Base-by-base conservation (phyloP, 345 rosid genomes). In the Bruguiera sexangula region DNA sequence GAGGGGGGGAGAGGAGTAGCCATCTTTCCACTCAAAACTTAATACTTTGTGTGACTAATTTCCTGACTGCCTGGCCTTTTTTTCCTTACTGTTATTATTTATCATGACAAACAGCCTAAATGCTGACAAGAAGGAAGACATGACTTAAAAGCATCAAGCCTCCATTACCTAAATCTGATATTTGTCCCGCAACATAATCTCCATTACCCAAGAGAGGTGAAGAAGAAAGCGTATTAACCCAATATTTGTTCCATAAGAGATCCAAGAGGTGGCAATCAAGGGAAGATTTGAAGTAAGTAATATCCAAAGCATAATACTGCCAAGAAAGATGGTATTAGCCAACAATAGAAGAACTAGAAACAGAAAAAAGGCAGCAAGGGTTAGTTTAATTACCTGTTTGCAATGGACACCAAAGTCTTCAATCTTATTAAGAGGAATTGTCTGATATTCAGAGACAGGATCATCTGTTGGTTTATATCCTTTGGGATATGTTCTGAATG, bases 131-230 rank as follows among this genome's bases (percentile, higher is more conserved):
- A 36, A 32, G 0, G 24, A n/a, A 51, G 53, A 2, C 27, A 34
- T 26, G 13, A 60, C 8, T 34, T 39, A 11, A 24, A 20, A 34
- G 68, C 8, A 65, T 57, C 27, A 6, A 69, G 18, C 39, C 64
- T 62, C 50, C 50, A 56, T 84, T 86, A 92, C 99, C 99, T 84
- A 96, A 84, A 83, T 96, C 99, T 26, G 95, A 96, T 74, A 92
- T 89, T 78, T 96, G 99, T 61, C 99, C 99, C 0, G 98, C 98
- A 75, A 96, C 96, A 70, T 92, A 96, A 86, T 96, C 99, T 63
- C 96, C 98, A 78, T 88, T 96, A 62, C 98, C 99, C 82, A 96
- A 83, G 61, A 96, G 88, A 62, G 98, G 96, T 21, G 99, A 96
- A 75, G 98, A 96, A 31, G 99, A 95, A 58, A 93, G 92, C 0